These are phyloP conservation scores for Herpetomonas samuelpessoai DNA, from an alignment of 208 protist species.

Conservation along the genomic window DNA sequence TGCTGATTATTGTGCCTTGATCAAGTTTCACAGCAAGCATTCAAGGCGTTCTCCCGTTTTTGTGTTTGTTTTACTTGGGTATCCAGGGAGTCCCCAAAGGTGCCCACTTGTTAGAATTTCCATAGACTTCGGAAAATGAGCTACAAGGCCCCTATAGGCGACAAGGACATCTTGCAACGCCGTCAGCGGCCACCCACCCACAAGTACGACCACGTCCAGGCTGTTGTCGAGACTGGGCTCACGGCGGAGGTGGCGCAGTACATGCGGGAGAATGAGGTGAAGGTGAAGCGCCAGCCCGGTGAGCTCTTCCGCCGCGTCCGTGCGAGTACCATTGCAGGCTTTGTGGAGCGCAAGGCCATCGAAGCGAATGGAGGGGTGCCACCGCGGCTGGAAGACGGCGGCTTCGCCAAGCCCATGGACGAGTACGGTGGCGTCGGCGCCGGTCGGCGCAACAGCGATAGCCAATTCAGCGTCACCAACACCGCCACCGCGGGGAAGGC, in stretches of 20 bases:
- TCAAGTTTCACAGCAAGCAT: too few species aligned
- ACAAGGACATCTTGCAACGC: slow-evolving; percentile 64
- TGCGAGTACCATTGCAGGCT: slow-evolving; percentile 38
- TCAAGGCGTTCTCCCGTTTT: too few species aligned
- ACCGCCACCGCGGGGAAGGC: neutral
- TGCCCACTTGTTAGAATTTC: too few species aligned
- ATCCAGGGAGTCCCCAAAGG: too few species aligned
- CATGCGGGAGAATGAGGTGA: slow-evolving; percentile 40
- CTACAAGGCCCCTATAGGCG: slow-evolving; percentile 53
- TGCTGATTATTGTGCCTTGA: too few species aligned
- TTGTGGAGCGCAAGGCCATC: slow-evolving; percentile 29
- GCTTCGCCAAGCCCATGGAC: slow-evolving; percentile 83
- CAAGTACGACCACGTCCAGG: slow-evolving; percentile 65
- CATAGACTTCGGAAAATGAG: too few species aligned
- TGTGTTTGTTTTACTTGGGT: too few species aligned
- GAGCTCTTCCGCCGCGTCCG: slow-evolving; percentile 78
- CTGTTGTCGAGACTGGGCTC: slow-evolving; percentile 83
- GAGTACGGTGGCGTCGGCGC: slow-evolving; percentile 46
- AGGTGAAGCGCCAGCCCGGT: slow-evolving; percentile 48
- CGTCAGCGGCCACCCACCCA: slow-evolving; percentile 23
- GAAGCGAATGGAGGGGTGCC: slow-evolving; percentile 2
- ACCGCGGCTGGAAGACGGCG: slow-evolving; percentile 47
- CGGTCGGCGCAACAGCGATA: neutral
- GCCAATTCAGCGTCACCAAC: neutral
- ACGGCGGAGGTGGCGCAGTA: slow-evolving; percentile 64